Conservation (phyloP, 2,329 filamentous ascomycete species). For the Penicillium crustosum region DNA sequence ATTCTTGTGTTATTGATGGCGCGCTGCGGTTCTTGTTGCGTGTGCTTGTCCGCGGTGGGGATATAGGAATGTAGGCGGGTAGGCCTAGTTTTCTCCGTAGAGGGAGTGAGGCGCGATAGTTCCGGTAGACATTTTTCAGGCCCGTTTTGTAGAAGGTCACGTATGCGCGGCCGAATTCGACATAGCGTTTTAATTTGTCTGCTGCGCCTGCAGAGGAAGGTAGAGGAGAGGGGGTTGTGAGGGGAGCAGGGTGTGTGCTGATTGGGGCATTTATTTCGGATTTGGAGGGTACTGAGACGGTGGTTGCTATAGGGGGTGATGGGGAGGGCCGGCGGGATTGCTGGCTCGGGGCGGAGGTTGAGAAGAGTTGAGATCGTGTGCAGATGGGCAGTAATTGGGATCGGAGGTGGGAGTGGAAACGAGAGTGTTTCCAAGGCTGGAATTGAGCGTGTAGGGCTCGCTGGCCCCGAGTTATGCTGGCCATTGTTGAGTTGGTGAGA, state of each 20-base stretch:
- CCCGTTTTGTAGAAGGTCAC: slow-evolving; percentile 84
- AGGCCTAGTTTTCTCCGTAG: slow-evolving; percentile 34
- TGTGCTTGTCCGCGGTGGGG: slow-evolving; percentile 23
- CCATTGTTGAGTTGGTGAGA: slow-evolving; percentile 12
- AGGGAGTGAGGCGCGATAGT: slow-evolving; percentile 49
- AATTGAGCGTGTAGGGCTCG: slow-evolving; percentile 7
- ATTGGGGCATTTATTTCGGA: slow-evolving; percentile 66
- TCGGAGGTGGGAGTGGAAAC: neutral
- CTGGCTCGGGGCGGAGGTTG: slow-evolving; percentile 17
- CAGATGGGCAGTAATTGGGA: neutral
- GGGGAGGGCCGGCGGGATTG: slow-evolving; percentile 9
- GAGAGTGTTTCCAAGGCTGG: neutral
- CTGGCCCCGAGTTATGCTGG: slow-evolving; percentile 9
- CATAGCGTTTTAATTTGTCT: slow-evolving; percentile 34
- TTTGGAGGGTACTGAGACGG: slow-evolving; percentile 11
- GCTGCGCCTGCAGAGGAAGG: slow-evolving; percentile 44
- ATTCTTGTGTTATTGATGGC: slow-evolving; percentile 4
- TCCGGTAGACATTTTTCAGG: slow-evolving; percentile 70
- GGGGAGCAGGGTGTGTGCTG: slow-evolving; percentile 69
- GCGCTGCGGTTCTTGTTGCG: slow-evolving; percentile 12
- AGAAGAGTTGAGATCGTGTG: slow-evolving; percentile 14
- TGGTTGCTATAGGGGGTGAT: slow-evolving; percentile 11
- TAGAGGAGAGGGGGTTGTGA: slow-evolving; percentile 61
- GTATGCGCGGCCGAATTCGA: slow-evolving; percentile 70
- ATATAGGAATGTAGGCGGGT: slow-evolving; percentile 36